Conservation (phyloP, 192 early-diverging fungal species). For the Backusella westeae region DNA sequence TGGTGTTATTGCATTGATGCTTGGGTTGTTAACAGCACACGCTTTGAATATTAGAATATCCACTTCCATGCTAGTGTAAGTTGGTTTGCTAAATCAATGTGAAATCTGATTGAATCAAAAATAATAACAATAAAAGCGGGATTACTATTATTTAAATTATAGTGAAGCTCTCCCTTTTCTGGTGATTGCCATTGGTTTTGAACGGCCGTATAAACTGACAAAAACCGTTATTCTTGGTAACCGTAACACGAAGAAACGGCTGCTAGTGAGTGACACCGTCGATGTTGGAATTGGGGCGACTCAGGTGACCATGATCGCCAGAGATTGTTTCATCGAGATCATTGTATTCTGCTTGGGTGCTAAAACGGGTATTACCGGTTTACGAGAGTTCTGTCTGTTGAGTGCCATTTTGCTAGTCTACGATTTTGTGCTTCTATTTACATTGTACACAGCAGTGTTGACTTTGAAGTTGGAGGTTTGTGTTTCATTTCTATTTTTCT, state of each 20-base stretch:
- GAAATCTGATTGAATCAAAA: neutral
- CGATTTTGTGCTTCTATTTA: constrained; percentile 80
- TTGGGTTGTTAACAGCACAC: constrained; percentile 64
- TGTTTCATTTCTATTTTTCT: constrained; percentile 13
- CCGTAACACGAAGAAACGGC: constrained; percentile 39
- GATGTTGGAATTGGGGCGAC: constrained; percentile 64
- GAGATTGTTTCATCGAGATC: constrained; percentile 84
- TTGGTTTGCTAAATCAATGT: neutral
- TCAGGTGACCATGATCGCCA: constrained; percentile 58
- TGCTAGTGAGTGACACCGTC: constrained; percentile 54
- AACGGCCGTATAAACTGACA: constrained; percentile 80
- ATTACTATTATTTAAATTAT: neutral
- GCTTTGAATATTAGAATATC: constrained; percentile 63
- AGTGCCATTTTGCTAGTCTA: constrained; percentile 78
- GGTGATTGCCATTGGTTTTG: constrained; percentile 87
- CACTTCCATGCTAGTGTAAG: constrained; percentile 55
- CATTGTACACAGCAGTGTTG: constrained; percentile 81
- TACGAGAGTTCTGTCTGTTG: constrained; percentile 81
- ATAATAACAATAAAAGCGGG: neutral
- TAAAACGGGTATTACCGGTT: constrained; percentile 68
- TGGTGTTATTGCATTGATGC: constrained; percentile 71
- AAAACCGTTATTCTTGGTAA: constrained; percentile 59
- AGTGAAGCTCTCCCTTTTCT: constrained; percentile 89
- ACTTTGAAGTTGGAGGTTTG: constrained; percentile 83
- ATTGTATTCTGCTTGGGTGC: constrained; percentile 75